phyloP scores from a whole-genome alignment of 495 filamentous ascomycete genomes.

The Neurospora sp. region DNA sequence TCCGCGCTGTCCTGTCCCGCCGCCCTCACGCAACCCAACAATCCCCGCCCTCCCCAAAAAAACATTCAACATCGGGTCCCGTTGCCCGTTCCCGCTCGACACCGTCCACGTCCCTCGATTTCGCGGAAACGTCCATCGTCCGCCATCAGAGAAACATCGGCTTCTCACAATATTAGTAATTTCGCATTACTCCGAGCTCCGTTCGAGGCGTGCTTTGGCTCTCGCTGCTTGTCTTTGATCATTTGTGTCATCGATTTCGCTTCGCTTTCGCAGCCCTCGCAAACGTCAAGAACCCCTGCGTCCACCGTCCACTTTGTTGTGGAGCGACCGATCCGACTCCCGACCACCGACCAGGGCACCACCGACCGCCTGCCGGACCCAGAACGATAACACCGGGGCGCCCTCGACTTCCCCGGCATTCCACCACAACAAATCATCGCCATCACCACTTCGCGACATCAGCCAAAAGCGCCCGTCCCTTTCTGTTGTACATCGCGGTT shows the following conservation, averaged over 20 bases:
- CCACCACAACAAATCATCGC: conserved; percentile 18
- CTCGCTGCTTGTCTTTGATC: neutral
- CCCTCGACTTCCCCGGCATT: neutral
- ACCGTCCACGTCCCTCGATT: neutral
- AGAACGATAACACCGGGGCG: neutral
- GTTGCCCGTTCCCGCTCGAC: neutral
- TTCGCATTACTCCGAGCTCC: neutral
- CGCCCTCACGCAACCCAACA: neutral
- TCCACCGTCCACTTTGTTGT: neutral
- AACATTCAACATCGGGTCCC: neutral
- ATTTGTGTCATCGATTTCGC: neutral
- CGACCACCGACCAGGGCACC: neutral
- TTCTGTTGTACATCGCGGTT: neutral
- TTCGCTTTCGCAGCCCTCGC: neutral
- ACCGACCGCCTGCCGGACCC: neutral
- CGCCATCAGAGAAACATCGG: neutral
- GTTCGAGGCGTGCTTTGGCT: neutral
- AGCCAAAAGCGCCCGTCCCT: conserved; percentile 2
- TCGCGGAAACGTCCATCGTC: neutral
- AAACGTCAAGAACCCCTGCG: neutral
- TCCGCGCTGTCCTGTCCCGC: neutral
- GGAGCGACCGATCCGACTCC: neutral
- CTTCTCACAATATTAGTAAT: neutral
- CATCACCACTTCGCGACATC: conserved; percentile 2
- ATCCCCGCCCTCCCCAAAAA: neutral